Evolutionary conservation across 1,284 basidiomycete genomes (phyloP).

Genomic region (Cronartium quercuum): DNA sequence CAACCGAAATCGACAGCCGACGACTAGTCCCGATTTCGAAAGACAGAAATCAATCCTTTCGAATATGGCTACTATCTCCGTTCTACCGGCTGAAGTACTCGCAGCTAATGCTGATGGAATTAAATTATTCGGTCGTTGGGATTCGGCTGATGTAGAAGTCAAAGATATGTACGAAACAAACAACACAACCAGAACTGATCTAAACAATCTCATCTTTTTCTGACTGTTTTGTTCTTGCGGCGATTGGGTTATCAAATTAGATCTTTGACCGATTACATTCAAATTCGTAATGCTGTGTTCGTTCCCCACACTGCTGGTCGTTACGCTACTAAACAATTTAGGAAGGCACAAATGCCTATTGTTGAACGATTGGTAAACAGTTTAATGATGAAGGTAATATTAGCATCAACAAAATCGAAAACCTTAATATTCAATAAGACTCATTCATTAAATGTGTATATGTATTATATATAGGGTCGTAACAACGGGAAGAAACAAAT

Average conservation of each 20-base stretch:
- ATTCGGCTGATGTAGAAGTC: conserved; percentile 64
- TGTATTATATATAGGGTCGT: conserved; percentile 67
- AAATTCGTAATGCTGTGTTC: conserved; percentile 97
- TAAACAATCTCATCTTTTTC: too few species aligned
- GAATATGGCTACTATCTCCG: conserved; percentile 25
- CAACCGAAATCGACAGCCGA: too few species aligned
- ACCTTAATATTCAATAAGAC: conserved; percentile 12
- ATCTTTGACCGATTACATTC: conserved; percentile 97
- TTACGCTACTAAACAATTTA: conserved; percentile 99
- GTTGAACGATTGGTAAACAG: conserved; percentile 98
- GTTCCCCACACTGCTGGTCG: conserved; percentile 89
- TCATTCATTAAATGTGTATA: conserved; percentile 51
- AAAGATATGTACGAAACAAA: conserved; percentile 71
- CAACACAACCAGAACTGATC: not conserved
- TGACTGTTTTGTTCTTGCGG: not conserved
- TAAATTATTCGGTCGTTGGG: conserved; percentile 35
- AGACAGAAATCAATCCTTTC: not conserved
- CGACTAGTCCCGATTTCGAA: not conserved
- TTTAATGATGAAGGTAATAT: conserved; percentile 54
- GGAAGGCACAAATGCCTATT: conserved; percentile 99
- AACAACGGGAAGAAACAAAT: conserved; percentile 99
- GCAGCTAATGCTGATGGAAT: conserved; percentile 31
- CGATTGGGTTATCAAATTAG: not conserved
- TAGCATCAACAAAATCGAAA: not conserved
- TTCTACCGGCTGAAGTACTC: conserved; percentile 27